Percentiles rank a stretch among this genome's conserved stretches.
phyloP scores from a whole-genome alignment of 768 basidiomycete genomes.

The Pleurotus eryngii region DNA sequence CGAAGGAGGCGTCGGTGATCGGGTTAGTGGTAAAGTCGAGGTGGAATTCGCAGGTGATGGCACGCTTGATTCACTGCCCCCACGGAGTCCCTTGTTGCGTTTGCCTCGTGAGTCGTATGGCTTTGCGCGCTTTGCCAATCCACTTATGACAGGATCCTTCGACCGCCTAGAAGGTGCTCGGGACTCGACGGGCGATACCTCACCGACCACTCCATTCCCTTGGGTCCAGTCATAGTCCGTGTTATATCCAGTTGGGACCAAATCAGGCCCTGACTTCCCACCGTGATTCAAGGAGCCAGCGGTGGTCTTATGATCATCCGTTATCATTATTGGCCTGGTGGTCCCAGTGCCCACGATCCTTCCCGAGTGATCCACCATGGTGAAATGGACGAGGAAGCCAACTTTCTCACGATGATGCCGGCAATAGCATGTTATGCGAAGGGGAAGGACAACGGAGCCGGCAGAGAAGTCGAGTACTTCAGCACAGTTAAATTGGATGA shows the following conservation, averaged over 20 bases:
- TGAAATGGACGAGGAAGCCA: slow-evolving; percentile 89
- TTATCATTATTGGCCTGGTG: slow-evolving; percentile 95
- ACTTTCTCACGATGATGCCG: slow-evolving; percentile 97
- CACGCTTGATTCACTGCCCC: slow-evolving; percentile 51
- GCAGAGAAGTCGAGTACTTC: slow-evolving; percentile 85
- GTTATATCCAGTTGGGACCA: slow-evolving; percentile 5
- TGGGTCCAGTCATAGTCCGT: slow-evolving; percentile 52
- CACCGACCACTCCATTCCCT: slow-evolving; percentile 23
- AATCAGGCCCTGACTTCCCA: not conserved
- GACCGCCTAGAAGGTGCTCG: slow-evolving; percentile 49
- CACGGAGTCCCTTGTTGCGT: slow-evolving; percentile 42
- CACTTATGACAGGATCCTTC: slow-evolving; percentile 33
- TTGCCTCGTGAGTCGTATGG: slow-evolving; percentile 59
- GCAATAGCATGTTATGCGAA: slow-evolving; percentile 97
- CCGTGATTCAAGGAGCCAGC: not conserved
- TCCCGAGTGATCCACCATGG: slow-evolving; percentile 76
- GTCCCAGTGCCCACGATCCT: slow-evolving; percentile 77
- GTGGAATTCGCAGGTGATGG: slow-evolving; percentile 46
- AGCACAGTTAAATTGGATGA: slow-evolving; percentile 94
- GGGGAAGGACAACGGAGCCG: slow-evolving; percentile 86
- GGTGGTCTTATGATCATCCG: slow-evolving; percentile 95
- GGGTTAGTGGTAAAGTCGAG: slow-evolving; percentile 38
- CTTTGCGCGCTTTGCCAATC: slow-evolving; percentile 61
- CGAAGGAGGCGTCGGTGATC: slow-evolving; percentile 42
- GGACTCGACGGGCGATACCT: slow-evolving; percentile 27